Percentiles rank a stretch among this genome's conserved stretches.
Evolutionary conservation across 371 early-diverging fungal genomes (phyloP).

Genomic region (Blakeslea trispora): DNA sequence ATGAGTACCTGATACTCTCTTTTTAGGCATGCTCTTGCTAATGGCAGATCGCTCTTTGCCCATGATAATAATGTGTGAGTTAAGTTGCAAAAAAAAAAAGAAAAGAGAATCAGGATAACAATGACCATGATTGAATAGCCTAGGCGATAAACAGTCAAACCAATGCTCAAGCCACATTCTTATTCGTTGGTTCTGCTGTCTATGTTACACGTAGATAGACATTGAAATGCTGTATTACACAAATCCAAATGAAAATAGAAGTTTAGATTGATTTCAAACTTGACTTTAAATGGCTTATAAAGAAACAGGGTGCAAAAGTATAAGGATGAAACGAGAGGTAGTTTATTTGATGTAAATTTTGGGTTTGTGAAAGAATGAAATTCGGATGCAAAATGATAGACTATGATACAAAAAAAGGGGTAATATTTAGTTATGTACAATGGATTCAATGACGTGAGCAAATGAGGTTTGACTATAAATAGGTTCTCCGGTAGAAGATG

Average conservation of each 20-base stretch:
- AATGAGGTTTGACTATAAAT: slow-evolving; percentile 24
- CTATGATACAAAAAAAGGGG: slow-evolving; percentile 1
- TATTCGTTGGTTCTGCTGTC: no score
- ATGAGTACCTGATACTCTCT: slow-evolving; percentile 28
- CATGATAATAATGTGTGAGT: slow-evolving; percentile 8
- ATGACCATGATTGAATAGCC: neutral
- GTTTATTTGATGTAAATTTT: no score
- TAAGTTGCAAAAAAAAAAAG: neutral
- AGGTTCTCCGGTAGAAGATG: slow-evolving; percentile 22
- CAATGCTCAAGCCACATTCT: no score
- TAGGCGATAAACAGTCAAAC: neutral
- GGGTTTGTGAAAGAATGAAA: no score
- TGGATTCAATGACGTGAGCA: slow-evolving; percentile 59
- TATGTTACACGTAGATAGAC: no score
- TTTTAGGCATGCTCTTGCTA: slow-evolving; percentile 31
- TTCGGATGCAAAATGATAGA: neutral
- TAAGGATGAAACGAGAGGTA: no score
- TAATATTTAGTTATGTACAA: slow-evolving; percentile 49
- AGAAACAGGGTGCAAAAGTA: no score
- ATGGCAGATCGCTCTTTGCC: slow-evolving; percentile 32
- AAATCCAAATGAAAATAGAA: no score
- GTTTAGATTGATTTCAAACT: no score
- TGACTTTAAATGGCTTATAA: no score
- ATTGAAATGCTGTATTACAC: no score
- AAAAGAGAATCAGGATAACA: neutral